These are phyloP conservation scores for Zygotorulaspora sp. DNA, from an alignment of 805 yeast species.

Conservation along the genomic window DNA sequence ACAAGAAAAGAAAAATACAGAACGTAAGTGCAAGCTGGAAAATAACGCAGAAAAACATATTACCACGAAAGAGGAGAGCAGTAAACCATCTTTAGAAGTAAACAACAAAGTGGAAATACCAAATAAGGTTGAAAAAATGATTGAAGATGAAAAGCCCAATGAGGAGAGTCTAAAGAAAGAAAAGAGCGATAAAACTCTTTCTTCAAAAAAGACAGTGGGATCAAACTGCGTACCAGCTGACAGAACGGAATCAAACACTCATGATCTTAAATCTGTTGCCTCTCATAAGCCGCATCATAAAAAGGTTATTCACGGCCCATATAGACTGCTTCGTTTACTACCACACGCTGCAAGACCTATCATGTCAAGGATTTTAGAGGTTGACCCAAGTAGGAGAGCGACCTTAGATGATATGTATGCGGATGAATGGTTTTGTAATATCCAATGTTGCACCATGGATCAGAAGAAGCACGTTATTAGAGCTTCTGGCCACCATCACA, in stretches of 20 bases:
- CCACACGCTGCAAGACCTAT: conserved; percentile 84
- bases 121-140: neutral
- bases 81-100: no score
- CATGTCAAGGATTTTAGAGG: conserved; percentile 57
- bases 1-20: neutral
- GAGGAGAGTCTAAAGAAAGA: conserved; percentile 1
- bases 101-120: neutral
- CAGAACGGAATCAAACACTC: conserved; percentile 7
- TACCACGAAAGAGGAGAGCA: neutral
- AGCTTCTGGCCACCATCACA: conserved; percentile 50
- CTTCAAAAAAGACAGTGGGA: conserved; percentile 3
- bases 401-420: conserved; percentile 58
- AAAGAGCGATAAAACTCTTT: conserved; percentile 4
- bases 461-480: conserved; percentile 38
- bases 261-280: conserved; percentile 18
- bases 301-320: conserved; percentile 74
- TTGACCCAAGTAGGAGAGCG: conserved; percentile 60
- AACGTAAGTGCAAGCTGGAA: neutral
- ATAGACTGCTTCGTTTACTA: conserved; percentile 69
- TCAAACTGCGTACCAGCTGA: neutral
- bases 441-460: conserved; percentile 55
- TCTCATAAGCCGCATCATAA: conserved; percentile 32
- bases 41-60: neutral
- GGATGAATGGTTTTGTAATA: conserved; percentile 68
- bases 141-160: neutral